Base-by-base conservation (phyloP, 2,329 filamentous ascomycete species). In the Trichoderma arundinaceum region DNA sequence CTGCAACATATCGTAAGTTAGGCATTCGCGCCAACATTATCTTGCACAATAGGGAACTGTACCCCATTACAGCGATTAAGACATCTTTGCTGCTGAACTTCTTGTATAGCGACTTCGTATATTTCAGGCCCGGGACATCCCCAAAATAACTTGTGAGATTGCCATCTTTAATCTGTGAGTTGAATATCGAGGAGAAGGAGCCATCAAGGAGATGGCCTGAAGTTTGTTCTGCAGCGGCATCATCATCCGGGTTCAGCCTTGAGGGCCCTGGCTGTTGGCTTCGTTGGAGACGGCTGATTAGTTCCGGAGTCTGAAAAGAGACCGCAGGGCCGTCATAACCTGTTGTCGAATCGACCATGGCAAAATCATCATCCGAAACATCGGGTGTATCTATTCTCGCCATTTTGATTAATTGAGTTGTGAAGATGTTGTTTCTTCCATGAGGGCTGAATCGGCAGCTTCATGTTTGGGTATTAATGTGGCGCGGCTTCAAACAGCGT, bases 331-430 rank as follows among this genome's bases (percentile, higher is more conserved):
- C 38, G n/a, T 60, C 57, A 12, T 9, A 41, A 19, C 7, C 35
- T 10, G 57, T 33, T 19, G 46, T 35, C 57, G 57, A 51, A 13
- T 60, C 51, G 46, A 60, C 10, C 44, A 60, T 60, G 46, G 57
- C 57, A 33, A 60, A 60, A 12, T 60, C 57, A 32, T 60, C 57
- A n/a, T 60, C 57, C 3, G 57, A 60, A 44, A 51, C 57, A 33
- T 60, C 57, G 1, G 57, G 57, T 0, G 57, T 51, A 48, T 48
- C 35, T 19, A 51, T 12, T 41, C 33, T 51, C 33, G 57, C 57
- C 57, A 60, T 60, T 32, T 12, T 41, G 19, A 9, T n/a, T 15
- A 28, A 28, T 3, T 28, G 22, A 4, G 22, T 3, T 28, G 2
- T 44, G 2, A 17, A 9, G 28, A 8, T 6, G 7, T 19, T 33